These are phyloP conservation scores for Pelargonium fulgidum DNA, from an alignment of 441 rosid species.

Conservation along the genomic window DNA sequence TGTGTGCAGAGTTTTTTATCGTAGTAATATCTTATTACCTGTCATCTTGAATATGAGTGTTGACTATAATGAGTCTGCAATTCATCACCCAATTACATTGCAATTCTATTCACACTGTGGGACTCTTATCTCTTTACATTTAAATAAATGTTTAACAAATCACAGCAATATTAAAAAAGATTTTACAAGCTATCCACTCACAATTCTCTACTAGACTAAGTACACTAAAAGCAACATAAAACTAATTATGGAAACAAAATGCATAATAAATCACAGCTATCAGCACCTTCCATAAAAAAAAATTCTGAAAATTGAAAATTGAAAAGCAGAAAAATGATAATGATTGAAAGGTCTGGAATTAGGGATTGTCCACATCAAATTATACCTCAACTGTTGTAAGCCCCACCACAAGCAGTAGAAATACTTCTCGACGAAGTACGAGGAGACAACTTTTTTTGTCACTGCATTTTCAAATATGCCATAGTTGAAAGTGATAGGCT, in stretches of 20 bases:
- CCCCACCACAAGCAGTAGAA: conserved; percentile 99
- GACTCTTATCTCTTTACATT: neutral
- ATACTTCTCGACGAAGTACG: conserved; percentile 55
- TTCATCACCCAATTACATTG: neutral
- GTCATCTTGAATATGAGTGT: neutral
- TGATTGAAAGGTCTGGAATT: conserved; percentile 10
- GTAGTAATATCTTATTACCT: neutral
- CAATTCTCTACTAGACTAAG: neutral
- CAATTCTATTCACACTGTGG: neutral
- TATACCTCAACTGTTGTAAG: conserved; percentile 80
- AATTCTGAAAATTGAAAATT: conserved; percentile 2
- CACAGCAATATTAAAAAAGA: neutral
- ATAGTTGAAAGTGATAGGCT: conserved; percentile 38
- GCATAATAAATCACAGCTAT: conserved; percentile 3
- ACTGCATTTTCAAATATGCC: conserved; percentile 73
- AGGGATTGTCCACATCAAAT: conserved; percentile 6
- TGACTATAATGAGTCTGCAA: neutral
- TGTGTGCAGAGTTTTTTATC: neutral
- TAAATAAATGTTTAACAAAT: neutral
- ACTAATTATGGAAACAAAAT: neutral
- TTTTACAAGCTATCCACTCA: neutral
- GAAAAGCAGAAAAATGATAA: neutral
- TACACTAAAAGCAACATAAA: neutral
- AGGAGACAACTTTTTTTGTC: conserved; percentile 53
- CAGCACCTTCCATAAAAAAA: neutral